Percentiles rank a stretch among this genome's conserved stretches.
Evolutionary conservation across 2,329 filamentous ascomycete species (phyloP).

Genomic region (Cryphonectria naterciae): DNA sequence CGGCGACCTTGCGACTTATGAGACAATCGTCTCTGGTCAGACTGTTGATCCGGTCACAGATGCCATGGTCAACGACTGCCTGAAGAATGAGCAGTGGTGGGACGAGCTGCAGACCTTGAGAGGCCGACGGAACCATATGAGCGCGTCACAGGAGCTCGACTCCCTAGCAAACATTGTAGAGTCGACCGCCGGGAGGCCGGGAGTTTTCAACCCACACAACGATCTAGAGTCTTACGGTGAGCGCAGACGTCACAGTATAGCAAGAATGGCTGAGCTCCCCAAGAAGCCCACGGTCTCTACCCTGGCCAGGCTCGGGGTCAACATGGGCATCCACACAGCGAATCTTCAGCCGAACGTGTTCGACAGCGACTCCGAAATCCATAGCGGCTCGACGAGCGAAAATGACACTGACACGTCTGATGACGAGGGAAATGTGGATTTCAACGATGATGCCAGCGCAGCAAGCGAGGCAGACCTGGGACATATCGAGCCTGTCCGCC

Average conservation of each 20-base stretch:
- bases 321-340: constrained; percentile 76
- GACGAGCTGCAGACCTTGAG: constrained; percentile 67
- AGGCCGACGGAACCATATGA: constrained; percentile 44
- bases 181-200: constrained; percentile 46
- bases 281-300: constrained; percentile 59
- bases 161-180: constrained; percentile 51
- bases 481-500: constrained; percentile 39
- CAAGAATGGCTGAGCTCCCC: constrained; percentile 65
- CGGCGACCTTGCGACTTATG: constrained; percentile 72
- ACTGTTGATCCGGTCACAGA: constrained; percentile 58
- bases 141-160: constrained; percentile 47
- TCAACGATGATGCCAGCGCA: constrained; percentile 44
- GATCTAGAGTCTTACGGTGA: constrained; percentile 33
- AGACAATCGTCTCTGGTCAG: constrained; percentile 76
- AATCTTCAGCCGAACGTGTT: constrained; percentile 67
- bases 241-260: constrained; percentile 52
- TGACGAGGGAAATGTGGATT: constrained; percentile 37
- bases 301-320: constrained; percentile 62
- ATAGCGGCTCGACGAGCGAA: constrained; percentile 33
- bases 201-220: constrained; percentile 49
- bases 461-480: constrained; percentile 48
- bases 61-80: constrained; percentile 64
- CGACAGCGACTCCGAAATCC: constrained; percentile 39
- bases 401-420: constrained; percentile 34
- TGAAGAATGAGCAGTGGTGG: constrained; percentile 83